Percentiles rank a stretch among this genome's conserved stretches.
Evolutionary conservation across 257 asterid species (phyloP).

Genomic region (Scutellaria minor): DNA sequence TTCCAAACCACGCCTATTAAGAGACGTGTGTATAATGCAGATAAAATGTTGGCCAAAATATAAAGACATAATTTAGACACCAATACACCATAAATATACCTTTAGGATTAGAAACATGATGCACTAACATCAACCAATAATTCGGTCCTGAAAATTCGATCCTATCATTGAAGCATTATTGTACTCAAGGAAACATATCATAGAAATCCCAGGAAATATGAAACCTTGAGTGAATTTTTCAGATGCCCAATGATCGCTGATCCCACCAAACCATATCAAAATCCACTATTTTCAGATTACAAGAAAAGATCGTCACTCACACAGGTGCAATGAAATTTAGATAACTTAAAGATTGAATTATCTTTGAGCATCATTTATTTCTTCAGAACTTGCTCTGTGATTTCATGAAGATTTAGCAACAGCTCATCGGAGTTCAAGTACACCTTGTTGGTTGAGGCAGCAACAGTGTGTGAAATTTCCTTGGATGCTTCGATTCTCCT

Average conservation of each 20-base stretch:
- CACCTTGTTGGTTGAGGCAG: conserved; percentile 77
- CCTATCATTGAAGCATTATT: conserved; percentile 27
- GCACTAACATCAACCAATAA: not conserved
- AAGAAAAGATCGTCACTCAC: conserved; percentile 15
- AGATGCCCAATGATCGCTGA: not conserved
- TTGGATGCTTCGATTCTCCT: conserved; percentile 92
- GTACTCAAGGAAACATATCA: not conserved
- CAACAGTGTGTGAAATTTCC: conserved; percentile 72
- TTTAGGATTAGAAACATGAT: not conserved
- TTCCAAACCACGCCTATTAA: too few relatives aligned
- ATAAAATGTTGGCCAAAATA: not conserved
- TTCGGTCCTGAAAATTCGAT: not conserved
- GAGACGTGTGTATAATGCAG: not conserved
- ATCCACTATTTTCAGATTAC: conserved; percentile 16
- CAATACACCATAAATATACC: not conserved
- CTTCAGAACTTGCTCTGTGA: conserved; percentile 31
- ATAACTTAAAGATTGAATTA: not conserved
- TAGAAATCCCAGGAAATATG: not conserved
- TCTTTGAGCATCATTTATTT: conserved; percentile 35
- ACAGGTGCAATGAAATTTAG: not conserved
- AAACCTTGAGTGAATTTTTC: not conserved
- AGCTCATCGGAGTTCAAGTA: conserved; percentile 80
- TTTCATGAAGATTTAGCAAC: conserved; percentile 81
- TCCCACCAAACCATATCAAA: conserved; percentile 14
- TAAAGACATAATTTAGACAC: not conserved